These are phyloP conservation scores for Leptomonas seymouri DNA, from an alignment of 208 protist species.

Conservation along the genomic window DNA sequence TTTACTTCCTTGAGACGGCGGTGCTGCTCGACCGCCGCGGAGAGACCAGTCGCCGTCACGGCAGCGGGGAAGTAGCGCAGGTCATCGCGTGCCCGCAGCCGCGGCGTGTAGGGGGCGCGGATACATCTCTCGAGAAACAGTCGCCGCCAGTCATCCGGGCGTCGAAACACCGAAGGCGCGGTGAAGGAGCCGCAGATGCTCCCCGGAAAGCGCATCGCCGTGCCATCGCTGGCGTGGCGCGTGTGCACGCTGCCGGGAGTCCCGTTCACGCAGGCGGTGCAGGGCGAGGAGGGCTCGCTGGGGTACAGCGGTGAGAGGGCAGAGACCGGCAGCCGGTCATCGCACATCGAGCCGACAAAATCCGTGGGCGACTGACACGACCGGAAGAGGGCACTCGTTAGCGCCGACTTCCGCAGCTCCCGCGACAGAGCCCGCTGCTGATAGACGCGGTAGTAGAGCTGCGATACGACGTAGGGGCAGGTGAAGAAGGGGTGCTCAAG, in stretches of 20 bases:
- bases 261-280: no score
- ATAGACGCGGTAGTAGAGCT: slow-evolving; percentile 72
- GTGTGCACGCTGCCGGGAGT: no score
- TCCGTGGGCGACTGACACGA: slow-evolving; percentile 4
- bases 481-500: slow-evolving; percentile 90
- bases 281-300: not conserved
- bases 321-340: not conserved
- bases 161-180: slow-evolving; percentile 22
- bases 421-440: slow-evolving; percentile 24
- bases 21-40: slow-evolving; percentile 68
- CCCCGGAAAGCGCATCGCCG: not conserved
- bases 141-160: slow-evolving; percentile 66
- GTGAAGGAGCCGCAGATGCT: not conserved
- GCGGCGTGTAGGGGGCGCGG: slow-evolving; percentile 64
- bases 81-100: slow-evolving; percentile 76
- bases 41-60: slow-evolving; percentile 77
- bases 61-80: slow-evolving; percentile 85
- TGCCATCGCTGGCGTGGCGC: no score
- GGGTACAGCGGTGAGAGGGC: not conserved
- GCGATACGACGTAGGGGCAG: slow-evolving; percentile 72
- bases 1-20: slow-evolving; percentile 56
- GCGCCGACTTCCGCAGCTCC: not conserved
- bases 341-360: not conserved
- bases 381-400: not conserved
- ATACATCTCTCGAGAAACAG: slow-evolving; percentile 64